These are phyloP conservation scores for Penicillium tannophilum DNA, from an alignment of 495 filamentous ascomycete species.

Conservation along the genomic window DNA sequence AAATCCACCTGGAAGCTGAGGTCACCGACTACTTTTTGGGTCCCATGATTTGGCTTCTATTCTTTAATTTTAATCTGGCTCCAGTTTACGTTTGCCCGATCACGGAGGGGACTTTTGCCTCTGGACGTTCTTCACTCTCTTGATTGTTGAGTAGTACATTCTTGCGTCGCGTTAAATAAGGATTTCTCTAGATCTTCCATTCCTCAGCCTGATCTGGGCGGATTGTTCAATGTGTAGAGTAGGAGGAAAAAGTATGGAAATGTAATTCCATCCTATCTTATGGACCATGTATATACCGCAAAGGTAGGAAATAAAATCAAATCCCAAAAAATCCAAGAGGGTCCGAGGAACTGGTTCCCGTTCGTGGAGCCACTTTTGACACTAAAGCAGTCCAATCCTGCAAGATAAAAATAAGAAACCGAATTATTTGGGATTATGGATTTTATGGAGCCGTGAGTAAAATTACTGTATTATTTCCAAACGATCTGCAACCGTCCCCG, in stretches of 20 bases:
- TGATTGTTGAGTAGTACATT: conserved; percentile 12
- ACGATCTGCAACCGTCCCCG: conserved; percentile 50
- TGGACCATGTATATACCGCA: too few relatives aligned
- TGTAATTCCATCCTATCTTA: not conserved
- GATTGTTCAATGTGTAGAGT: not conserved
- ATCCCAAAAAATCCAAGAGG: conserved; percentile 2
- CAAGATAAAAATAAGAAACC: conserved; percentile 18
- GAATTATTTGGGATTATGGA: conserved; percentile 14
- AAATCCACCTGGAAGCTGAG: conserved; percentile 15
- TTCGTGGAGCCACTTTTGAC: conserved; percentile 32
- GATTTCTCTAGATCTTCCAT: conserved; percentile 30
- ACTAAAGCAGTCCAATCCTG: conserved; percentile 27
- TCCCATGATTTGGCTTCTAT: conserved; percentile 20
- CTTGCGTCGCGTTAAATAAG: conserved; percentile 18
- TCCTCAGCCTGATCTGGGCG: conserved; percentile 22
- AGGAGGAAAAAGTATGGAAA: not conserved
- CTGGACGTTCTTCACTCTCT: too few relatives aligned
- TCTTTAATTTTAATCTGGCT: conserved; percentile 1
- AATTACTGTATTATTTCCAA: conserved; percentile 25
- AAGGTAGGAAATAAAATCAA: not conserved
- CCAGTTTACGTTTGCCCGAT: conserved; percentile 26
- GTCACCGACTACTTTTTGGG: conserved; percentile 30
- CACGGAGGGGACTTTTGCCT: conserved; percentile 19
- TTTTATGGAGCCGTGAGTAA: conserved; percentile 6
- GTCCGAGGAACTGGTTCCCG: conserved; percentile 46